These are phyloP conservation scores for Colletotrichum cordylinicola DNA, from an alignment of 2,329 filamentous ascomycete genomes.

Conservation along the genomic window DNA sequence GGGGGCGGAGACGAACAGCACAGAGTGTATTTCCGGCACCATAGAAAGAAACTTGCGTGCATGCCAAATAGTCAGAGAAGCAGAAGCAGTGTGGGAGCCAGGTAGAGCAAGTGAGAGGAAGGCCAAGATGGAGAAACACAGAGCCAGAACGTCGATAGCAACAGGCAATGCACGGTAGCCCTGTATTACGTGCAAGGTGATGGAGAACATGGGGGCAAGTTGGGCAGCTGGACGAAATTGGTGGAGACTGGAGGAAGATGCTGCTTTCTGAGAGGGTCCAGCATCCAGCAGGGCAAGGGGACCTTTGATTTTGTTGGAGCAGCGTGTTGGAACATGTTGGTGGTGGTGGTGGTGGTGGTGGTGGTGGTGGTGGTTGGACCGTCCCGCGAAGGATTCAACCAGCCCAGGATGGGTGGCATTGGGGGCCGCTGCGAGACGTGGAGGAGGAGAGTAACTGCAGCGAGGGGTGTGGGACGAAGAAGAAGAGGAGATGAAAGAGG, in stretches of 20 bases:
- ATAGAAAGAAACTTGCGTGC: neutral
- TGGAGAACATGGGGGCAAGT: neutral
- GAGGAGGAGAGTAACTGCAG: neutral
- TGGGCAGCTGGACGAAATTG: neutral
- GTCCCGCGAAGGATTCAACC: constrained; percentile 9
- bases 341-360: neutral
- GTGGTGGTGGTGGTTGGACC: neutral
- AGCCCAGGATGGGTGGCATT: constrained; percentile 7
- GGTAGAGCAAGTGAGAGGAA: neutral
- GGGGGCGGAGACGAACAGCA: neutral
- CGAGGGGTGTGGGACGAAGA: neutral
- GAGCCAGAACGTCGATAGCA: neutral
- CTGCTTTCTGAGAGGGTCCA: neutral
- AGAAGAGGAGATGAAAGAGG: neutral
- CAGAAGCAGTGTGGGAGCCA: neutral
- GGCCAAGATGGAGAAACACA: neutral
- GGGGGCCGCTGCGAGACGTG: constrained; percentile 12
- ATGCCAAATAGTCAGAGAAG: neutral
- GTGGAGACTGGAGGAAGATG: neutral
- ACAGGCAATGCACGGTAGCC: neutral
- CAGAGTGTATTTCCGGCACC: neutral
- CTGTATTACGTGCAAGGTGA: neutral
- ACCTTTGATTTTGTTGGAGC: neutral
- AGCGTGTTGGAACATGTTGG: neutral
- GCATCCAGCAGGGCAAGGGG: neutral